Base-by-base conservation (phyloP, 208 protist species). In the Crithidia thermophila region DNA sequence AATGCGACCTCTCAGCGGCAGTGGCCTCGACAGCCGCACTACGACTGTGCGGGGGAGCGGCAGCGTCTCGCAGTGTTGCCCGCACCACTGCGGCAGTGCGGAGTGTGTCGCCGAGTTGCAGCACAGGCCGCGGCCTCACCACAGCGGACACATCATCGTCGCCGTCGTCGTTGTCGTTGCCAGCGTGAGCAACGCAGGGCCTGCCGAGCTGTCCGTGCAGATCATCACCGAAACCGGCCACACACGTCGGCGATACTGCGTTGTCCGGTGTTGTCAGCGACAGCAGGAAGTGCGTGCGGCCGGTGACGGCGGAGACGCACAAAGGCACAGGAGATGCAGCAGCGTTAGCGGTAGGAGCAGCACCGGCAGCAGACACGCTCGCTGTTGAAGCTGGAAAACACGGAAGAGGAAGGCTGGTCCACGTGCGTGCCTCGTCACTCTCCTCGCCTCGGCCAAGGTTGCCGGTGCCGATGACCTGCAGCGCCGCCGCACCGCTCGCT, bases 171-270 rank as follows among this genome's bases (percentile, higher is more conserved):
- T 11, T 50, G 11, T 1, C 36, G 4, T 18, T 11, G 5, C 2
- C 23, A 1, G 20, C 14, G 39, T 9, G 8, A 6, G 18, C 2
- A 4, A 4, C 52, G 43, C 50, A 20, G 68, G 59, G n/a, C 14
- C n/a, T 11, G 10, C 79, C 85, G 14, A 95, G 55, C 53, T 95
- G 85, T 27, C 87, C 87, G 63, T 94, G 77, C 45, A 94, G 71
- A 64, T 95, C 94, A 47, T 88, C 82, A 25, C 90, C 90, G 62
- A 95, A 95, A 36, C 90, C 90, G 9, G 81, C 47, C 21, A 95
- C 82, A 40, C 8, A 14, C 37, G 31, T 23, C 21, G 53, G 23
- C 8, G 23, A 14, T 33, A 7, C 18, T 23, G 18, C 34, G 14
- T 21, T 4, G 14, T 27, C 47, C 14, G 13, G 20, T 5, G n/a